Evolutionary conservation across 306 rosid genomes (phyloP), one percentile per base, ranked within the genome.

Genomic region (Mimosa bimucronata): DNA sequence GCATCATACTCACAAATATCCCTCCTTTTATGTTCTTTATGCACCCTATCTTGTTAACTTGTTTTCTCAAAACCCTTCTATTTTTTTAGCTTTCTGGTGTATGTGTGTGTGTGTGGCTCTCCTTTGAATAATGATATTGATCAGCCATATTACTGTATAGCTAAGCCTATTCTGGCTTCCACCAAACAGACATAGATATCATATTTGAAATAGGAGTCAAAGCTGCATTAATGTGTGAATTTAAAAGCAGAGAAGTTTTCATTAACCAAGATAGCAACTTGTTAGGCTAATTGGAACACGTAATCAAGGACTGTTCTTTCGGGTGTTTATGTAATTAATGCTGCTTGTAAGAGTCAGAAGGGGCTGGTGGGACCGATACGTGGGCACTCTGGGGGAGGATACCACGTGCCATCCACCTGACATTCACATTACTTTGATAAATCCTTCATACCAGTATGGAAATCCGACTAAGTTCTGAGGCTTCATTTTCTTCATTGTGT

Each of bases 11-110:
- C 12, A 23, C 65, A 23, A n/a, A 58, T 10, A 58, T 58, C n/a
- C 65, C 65, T 6, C 31, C 31, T 11, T 58, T 57, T 57, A 79
- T 71, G 58, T 19, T 74, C 79, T 15, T 74, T 79, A 57, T 79
- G 86, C 64, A 31, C 86, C 86, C 84, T 79, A 29, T 29, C 16
- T 75, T 79, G 81, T 65, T 65, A 31, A 65, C 44, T 11, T 28
- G 38, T 28, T 12, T 65, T 31, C 45, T 1, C 71, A 18, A 30
- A 65, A 38, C 69, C 38, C 69, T 64, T 64, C 41, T 16, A 64
- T 64, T 19, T 30, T 52, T 30, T 12, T 9, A 0, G 23, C 69
- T 64, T 19, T 64, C 69, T 64, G 21, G 30, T 64, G 50, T 7
- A 6, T 6, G 38, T 34, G 50, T 7, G 38, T 6, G 38, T 34